Evolutionary conservation across 139 green algal genomes (phyloP).

Genomic region (Gonium pectorale): DNA sequence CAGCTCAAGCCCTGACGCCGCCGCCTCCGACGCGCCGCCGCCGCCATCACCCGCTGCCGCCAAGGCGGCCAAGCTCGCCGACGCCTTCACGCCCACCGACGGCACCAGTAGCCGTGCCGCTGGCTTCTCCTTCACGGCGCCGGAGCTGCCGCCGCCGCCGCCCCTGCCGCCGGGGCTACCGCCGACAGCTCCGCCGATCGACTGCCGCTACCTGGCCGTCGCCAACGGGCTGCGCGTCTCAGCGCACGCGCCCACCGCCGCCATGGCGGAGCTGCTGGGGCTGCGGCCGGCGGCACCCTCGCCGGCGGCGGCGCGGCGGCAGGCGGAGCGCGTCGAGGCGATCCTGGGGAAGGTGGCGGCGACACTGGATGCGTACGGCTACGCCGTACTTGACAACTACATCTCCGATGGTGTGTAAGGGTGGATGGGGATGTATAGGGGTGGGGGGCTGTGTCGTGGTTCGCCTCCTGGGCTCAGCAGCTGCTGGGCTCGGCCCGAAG

Average conservation of each 20-base stretch:
- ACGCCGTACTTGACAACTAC: constrained; percentile 51
- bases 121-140: constrained; percentile 19
- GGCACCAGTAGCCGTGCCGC: constrained; percentile 20
- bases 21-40: not conserved
- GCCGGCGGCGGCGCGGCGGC: not conserved
- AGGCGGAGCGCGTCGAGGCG: not conserved
- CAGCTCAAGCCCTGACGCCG: not conserved
- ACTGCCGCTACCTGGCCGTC: constrained; percentile 36
- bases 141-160: not conserved
- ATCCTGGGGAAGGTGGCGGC: constrained; percentile 39
- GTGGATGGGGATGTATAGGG: too few species aligned
- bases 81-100: constrained; percentile 15
- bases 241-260: not conserved
- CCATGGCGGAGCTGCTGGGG: constrained; percentile 28
- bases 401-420: constrained; percentile 30
- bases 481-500: too few species aligned
- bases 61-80: constrained; percentile 6
- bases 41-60: not conserved
- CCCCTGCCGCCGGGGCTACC: constrained; percentile 18
- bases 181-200: constrained; percentile 4
- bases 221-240: constrained; percentile 30
- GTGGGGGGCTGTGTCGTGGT: too few species aligned
- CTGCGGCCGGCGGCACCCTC: not conserved
- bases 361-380: constrained; percentile 40
- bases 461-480: too few species aligned